A percentile compares a stretch with the other conserved stretches of the same genome.
Conservation (phyloP, 2,329 filamentous ascomycete species). For the Verticillium nonalfalfae region DNA sequence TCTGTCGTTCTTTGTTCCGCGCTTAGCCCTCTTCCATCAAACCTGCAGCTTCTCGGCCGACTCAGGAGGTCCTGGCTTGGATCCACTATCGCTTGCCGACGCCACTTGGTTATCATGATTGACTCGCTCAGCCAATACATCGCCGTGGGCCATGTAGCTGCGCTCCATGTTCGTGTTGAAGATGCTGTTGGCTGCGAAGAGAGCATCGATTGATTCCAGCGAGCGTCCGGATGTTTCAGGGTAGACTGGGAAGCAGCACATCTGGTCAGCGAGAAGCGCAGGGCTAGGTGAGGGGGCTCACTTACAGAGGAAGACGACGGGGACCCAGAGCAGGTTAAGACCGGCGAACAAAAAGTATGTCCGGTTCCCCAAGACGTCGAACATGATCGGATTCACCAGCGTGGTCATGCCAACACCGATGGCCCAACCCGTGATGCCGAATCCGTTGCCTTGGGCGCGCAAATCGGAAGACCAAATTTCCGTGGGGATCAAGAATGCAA, state of each 20-base stretch:
- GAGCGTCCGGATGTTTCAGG: constrained; percentile 37
- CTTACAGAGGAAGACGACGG: constrained; percentile 37
- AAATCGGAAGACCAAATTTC: constrained; percentile 52
- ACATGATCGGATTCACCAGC: constrained; percentile 47
- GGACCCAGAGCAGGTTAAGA: constrained; percentile 43
- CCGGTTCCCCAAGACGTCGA: constrained; percentile 34
- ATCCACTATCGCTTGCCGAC: not conserved
- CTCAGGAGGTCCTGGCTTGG: not conserved
- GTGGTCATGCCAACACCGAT: constrained; percentile 49
- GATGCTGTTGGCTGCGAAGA: constrained; percentile 40
- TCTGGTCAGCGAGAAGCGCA: not conserved
- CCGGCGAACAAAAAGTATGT: constrained; percentile 47
- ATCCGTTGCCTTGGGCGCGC: constrained; percentile 52
- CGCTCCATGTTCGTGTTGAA: constrained; percentile 38
- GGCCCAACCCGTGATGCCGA: constrained; percentile 54
- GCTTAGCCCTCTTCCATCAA: not conserved
- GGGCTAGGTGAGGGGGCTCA: constrained; percentile 1
- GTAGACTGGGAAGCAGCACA: constrained; percentile 20
- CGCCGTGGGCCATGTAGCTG: constrained; percentile 25
- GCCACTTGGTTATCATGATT: not conserved
- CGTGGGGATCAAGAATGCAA: constrained; percentile 42
- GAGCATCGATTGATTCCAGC: constrained; percentile 41
- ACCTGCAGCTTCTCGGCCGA: not conserved
- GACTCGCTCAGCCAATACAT: constrained; percentile 14
- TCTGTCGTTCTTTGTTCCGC: not conserved